Evolutionary conservation across 2,329 filamentous ascomycete species (phyloP).

Genomic region (Botryotinia calthae): DNA sequence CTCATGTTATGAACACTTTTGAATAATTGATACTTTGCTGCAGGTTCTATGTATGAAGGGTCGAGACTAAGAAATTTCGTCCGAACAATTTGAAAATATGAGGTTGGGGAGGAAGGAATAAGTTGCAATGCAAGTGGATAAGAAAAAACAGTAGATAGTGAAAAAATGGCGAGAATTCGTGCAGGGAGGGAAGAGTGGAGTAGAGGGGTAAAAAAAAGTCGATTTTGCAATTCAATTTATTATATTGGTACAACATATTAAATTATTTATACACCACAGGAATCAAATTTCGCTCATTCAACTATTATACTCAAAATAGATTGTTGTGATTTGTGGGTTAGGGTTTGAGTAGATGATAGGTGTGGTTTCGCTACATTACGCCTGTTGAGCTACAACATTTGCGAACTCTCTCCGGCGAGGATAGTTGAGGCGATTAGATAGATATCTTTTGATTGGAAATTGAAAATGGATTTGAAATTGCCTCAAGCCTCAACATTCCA

Average conservation of each 20-base stretch:
- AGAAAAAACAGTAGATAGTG: not conserved
- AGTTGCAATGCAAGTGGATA: not conserved
- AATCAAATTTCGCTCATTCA: not conserved
- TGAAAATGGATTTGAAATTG: not conserved
- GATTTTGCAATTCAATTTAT: not conserved
- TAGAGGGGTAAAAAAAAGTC: not conserved
- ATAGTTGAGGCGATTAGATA: not conserved
- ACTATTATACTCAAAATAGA: not conserved
- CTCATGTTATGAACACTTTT: not conserved
- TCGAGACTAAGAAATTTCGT: not conserved
- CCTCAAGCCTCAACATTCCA: not conserved
- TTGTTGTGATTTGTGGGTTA: not conserved
- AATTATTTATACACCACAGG: not conserved
- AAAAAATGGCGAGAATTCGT: not conserved
- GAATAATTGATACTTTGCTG: not conserved
- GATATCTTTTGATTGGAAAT: not conserved
- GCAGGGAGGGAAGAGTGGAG: not conserved
- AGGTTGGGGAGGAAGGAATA: not conserved
- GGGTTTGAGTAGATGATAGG: not conserved
- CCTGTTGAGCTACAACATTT: not conserved
- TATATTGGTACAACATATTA: not conserved
- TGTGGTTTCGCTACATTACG: not conserved
- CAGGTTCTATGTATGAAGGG: not conserved
- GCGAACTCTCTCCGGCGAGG: not conserved
- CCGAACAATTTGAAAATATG: not conserved